phyloP scores from a whole-genome alignment of 495 filamentous ascomycete genomes.

The Cercophora scortea region DNA sequence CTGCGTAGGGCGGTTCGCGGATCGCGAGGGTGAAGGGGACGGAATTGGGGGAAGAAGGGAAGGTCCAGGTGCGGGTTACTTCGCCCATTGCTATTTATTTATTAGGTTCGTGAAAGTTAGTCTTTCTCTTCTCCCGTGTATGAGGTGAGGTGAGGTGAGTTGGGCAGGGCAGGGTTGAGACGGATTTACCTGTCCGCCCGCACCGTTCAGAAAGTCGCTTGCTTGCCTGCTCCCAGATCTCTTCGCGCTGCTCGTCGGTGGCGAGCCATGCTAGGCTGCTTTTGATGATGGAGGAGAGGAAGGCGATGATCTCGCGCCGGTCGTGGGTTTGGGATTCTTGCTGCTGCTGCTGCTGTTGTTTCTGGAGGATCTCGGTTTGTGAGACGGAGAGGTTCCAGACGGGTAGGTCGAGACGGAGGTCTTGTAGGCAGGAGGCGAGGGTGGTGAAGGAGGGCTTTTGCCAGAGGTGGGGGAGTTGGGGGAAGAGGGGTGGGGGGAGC shows the following conservation, averaged over 20 bases:
- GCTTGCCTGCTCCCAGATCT: conserved; percentile 72
- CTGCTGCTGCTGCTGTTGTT: conserved; percentile 6
- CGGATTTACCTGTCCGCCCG: conserved; percentile 48
- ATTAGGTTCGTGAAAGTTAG: neutral
- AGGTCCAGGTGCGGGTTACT: conserved; percentile 64
- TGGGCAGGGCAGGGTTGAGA: no score
- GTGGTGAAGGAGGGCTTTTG: conserved; percentile 33
- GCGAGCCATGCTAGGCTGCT: conserved; percentile 69
- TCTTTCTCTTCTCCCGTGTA: no score
- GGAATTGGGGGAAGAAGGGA: no score
- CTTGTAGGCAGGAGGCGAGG: conserved; percentile 28
- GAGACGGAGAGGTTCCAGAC: conserved; percentile 29
- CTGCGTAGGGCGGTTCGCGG: conserved; percentile 78
- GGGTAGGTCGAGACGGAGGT: conserved; percentile 31
- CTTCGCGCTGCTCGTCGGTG: conserved; percentile 61
- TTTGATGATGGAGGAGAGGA: conserved; percentile 70
- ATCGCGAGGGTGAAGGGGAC: conserved; percentile 53
- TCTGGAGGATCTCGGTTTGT: conserved; percentile 22
- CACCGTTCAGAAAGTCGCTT: conserved; percentile 74
- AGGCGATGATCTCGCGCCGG: conserved; percentile 41
- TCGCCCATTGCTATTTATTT: conserved; percentile 64
- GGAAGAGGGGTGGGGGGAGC: no score
- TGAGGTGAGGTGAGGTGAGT: no score
- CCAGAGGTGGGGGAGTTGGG: conserved; percentile 33
- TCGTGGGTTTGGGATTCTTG: conserved; percentile 12